These are phyloP conservation scores for Hypoxylon sp. DNA, from an alignment of 2,329 filamentous ascomycete species.

Conservation along the genomic window DNA sequence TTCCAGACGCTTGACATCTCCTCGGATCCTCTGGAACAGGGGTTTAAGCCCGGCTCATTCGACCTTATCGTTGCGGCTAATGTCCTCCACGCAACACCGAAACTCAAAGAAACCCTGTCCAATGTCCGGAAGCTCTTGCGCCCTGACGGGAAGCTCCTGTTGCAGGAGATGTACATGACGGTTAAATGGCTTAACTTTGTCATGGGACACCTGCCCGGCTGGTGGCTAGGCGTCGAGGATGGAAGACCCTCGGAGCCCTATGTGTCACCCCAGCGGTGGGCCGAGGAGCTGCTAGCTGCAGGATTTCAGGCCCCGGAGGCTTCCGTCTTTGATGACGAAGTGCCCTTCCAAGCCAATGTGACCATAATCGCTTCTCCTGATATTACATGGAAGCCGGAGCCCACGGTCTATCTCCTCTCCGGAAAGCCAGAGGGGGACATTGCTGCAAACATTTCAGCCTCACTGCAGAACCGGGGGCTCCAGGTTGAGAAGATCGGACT, in stretches of 20 bases:
- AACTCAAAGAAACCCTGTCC: conserved; percentile 12
- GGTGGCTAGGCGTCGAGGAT: conserved; percentile 44
- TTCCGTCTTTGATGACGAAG: neutral
- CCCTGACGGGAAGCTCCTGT: conserved; percentile 45
- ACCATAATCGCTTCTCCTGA: neutral
- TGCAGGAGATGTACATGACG: conserved; percentile 38
- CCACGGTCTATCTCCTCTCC: neutral
- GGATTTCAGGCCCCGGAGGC: conserved; percentile 27
- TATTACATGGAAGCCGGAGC: neutral
- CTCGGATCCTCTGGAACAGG: neutral
- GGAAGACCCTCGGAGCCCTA: conserved; percentile 36
- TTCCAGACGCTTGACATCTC: neutral
- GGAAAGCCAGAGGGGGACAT: neutral
- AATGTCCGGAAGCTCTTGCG: conserved; percentile 46
- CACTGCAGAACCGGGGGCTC: neutral
- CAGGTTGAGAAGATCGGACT: neutral
- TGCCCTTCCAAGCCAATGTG: neutral
- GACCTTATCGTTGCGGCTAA: conserved; percentile 50
- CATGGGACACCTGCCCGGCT: conserved; percentile 40
- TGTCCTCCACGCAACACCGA: conserved; percentile 46
- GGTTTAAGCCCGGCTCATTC: neutral
- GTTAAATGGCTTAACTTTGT: conserved; percentile 36
- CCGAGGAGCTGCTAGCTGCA: conserved; percentile 18
- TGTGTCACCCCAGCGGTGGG: conserved; percentile 38
- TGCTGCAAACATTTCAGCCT: neutral